Conservation (phyloP, 768 basidiomycete species). For the Psilocybe azurescens region DNA sequence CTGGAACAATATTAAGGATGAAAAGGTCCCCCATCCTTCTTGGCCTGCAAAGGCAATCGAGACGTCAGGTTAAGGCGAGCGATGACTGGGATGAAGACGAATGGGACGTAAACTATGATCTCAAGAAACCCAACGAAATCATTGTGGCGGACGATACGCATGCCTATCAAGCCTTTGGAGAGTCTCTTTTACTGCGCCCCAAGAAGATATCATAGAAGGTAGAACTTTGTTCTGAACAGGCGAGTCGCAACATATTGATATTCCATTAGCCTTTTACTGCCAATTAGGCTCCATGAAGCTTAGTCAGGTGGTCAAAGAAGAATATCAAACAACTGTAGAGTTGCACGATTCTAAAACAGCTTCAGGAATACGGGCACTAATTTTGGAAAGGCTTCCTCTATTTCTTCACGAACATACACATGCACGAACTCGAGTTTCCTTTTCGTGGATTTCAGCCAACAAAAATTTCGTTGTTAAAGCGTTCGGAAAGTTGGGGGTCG, state of each 20-base stretch:
- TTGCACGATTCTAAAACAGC: conserved; percentile 52
- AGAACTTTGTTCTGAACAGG: conserved; percentile 2
- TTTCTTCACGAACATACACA: conserved; percentile 92
- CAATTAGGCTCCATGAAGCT: conserved; percentile 78
- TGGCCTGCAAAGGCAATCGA: conserved; percentile 65
- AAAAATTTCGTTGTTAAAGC: conserved; percentile 74
- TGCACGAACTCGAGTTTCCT: conserved; percentile 61
- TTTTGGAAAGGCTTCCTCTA: conserved; percentile 85
- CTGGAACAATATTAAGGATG: conserved; percentile 65
- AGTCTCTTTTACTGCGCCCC: conserved; percentile 76
- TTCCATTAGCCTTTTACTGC: conserved; percentile 67
- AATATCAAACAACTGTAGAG: conserved; percentile 67
- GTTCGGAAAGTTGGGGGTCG: conserved; percentile 67
- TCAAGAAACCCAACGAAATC: conserved; percentile 71
- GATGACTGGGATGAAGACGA: conserved; percentile 71
- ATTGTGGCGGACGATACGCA: conserved; percentile 90
- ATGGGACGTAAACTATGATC: conserved; percentile 74
- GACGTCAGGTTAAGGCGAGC: conserved; percentile 35
- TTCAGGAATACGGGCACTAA: conserved; percentile 58
- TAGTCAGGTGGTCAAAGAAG: conserved; percentile 76
- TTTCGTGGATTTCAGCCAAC: conserved; percentile 66
- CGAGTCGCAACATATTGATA: neutral
- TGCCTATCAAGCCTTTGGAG: conserved; percentile 78
- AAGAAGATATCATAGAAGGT: conserved; percentile 93
- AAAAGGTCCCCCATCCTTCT: conserved; percentile 74